Conservation (phyloP, 2,329 filamentous ascomycete species). For the Penicillium griseofulvum region DNA sequence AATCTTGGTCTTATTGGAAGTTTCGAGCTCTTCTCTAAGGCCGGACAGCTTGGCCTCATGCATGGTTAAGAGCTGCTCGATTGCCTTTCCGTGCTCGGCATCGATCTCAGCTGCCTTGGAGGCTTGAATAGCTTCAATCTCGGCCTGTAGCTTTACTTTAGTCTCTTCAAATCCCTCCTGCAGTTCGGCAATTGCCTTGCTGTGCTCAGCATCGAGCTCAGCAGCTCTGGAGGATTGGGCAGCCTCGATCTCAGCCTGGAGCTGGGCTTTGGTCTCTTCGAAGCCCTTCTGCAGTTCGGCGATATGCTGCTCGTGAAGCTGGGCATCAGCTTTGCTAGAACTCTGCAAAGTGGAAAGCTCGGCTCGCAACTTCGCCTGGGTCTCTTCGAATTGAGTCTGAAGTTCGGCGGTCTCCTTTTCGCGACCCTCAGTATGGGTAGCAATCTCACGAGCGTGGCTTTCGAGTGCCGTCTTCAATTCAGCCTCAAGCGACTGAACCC, state of each 20-base stretch:
- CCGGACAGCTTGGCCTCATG: constrained; percentile 41
- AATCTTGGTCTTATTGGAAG: constrained; percentile 36
- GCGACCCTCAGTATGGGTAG: constrained; percentile 28
- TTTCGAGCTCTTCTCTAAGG: constrained; percentile 38
- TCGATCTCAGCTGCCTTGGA: constrained; percentile 38
- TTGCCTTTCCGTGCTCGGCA: constrained; percentile 39
- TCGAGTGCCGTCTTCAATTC: constrained; percentile 27
- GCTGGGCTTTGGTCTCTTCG: constrained; percentile 26
- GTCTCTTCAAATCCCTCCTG: constrained; percentile 37
- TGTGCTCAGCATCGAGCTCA: constrained; percentile 25
- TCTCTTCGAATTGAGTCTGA: constrained; percentile 33
- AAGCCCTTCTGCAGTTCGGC: constrained; percentile 38
- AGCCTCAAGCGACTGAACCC: constrained; percentile 29
- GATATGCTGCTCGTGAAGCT: constrained; percentile 29
- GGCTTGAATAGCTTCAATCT: constrained; percentile 37
- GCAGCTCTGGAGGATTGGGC: constrained; percentile 7
- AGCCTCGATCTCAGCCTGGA: constrained; percentile 20
- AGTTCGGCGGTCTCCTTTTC: constrained; percentile 32
- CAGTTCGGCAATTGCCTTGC: constrained; percentile 31
- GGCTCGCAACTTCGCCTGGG: constrained; percentile 27
- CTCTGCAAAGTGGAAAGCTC: constrained; percentile 31
- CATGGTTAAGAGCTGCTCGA: constrained; percentile 41
- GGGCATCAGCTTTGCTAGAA: constrained; percentile 29
- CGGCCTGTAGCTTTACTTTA: constrained; percentile 34
- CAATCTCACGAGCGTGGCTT: constrained; percentile 29